These are phyloP conservation scores for Globisporangium cylindrosporum DNA, from an alignment of 352 stramenopile species.

Conservation along the genomic window DNA sequence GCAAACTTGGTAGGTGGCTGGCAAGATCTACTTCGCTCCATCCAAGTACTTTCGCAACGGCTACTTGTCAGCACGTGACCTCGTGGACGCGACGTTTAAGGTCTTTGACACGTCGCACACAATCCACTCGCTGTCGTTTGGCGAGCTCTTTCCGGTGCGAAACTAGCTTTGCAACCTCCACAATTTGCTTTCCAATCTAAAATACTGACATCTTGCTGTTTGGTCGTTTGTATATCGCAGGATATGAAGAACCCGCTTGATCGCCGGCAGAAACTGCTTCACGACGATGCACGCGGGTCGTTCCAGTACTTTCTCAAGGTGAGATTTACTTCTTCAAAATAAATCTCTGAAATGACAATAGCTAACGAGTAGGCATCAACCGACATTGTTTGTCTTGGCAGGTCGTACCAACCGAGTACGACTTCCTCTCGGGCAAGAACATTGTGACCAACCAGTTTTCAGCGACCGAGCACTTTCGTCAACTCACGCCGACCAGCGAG, in stretches of 20 bases:
- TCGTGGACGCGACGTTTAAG: constrained; percentile 67
- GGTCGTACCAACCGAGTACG: constrained; percentile 96
- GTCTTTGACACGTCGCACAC: constrained; percentile 75
- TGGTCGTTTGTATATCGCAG: constrained; percentile 20
- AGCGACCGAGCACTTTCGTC: constrained; percentile 95
- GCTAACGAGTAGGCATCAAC: too few species aligned
- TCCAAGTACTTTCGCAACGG: constrained; percentile 82
- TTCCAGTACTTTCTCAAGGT: constrained; percentile 88
- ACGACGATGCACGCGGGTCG: constrained; percentile 48
- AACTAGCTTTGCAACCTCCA: neutral
- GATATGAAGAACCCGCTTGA: constrained; percentile 87
- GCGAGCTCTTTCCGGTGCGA: constrained; percentile 67
- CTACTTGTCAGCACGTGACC: constrained; percentile 62
- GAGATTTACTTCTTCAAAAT: neutral
- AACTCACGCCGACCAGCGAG: constrained; percentile 84
- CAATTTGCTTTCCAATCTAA: too few species aligned
- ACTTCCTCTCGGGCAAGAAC: constrained; percentile 77
- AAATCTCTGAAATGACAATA: neutral
- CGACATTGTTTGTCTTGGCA: constrained; percentile 25
- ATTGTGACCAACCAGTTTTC: constrained; percentile 97
- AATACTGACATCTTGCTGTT: too few species aligned
- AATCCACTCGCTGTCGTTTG: constrained; percentile 67
- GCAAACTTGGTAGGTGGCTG: constrained; percentile 44
- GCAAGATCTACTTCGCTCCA: constrained; percentile 79
- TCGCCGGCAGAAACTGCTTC: constrained; percentile 54